Base-by-base conservation (phyloP, 495 filamentous ascomycete species). In the Astrothelium subdiscretum region DNA sequence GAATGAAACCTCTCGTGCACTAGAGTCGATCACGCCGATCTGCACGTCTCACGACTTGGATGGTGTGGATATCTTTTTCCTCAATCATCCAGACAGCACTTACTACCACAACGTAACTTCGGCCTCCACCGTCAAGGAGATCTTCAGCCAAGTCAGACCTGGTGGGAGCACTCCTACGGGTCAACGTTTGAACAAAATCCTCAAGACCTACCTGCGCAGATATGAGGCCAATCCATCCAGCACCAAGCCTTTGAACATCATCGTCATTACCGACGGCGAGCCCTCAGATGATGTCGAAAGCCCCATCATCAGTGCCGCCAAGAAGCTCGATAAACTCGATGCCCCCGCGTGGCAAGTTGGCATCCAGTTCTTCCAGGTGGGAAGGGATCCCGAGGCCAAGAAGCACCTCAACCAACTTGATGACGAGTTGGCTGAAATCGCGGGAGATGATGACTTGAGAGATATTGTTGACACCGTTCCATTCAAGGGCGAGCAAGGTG, bases 321-420 rank as follows among this genome's bases (percentile, higher is more conserved):
- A 81, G 72, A 82, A 81, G 64, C 77, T 98, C 26, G 92, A 97
- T 70, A 74, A 71, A 20, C 71, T 87, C 3, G 79, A 85, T 35
- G 92, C 91, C 0, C 83, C 86, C 32, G 80, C 90, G 27, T 88
- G 89, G 80, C 94, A 98, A 75, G 78, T 97, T 13, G 94, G 95
- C 13, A 85, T 98, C 62, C 94, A 98, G 74, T 97, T 98, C 76
- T 94, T 98, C 76, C 94, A 98, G 76, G 87, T 97, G 60, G 94
- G 94, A 57, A 79, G 83, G 32, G 91, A 96, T 68, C 65, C 72
- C 4, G 75, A 66, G 0, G 94, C 91, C 0, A 75, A 76, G 35
- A 70, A 77, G 71, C 85, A 86, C 65, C 74, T 96, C 61, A 72
- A 83, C 75, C 82, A 86, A 51, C 76, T 98, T 43, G 94, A 98